phyloP scores from a whole-genome alignment of 441 rosid species.

The Geranium incanum region DNA sequence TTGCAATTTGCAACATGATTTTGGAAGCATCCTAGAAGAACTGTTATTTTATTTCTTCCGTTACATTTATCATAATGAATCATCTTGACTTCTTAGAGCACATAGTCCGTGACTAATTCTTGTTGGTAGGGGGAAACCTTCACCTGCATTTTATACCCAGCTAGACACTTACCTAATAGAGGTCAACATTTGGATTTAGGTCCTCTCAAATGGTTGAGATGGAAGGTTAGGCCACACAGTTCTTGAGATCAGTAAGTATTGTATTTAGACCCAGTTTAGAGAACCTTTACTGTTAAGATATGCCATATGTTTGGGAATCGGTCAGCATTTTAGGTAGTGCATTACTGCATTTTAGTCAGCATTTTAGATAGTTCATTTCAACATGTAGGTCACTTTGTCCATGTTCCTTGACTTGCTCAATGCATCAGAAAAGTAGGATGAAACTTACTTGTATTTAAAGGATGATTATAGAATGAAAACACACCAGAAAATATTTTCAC shows the following conservation, averaged over 20 bases:
- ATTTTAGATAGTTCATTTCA: too few species aligned
- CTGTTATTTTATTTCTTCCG: background rate
- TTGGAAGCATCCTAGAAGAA: background rate
- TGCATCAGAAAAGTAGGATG: too few species aligned
- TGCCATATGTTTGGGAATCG: too few species aligned
- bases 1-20: background rate
- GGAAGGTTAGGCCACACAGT: background rate
- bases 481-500: too few species aligned
- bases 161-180: background rate
- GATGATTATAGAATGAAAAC: too few species aligned
- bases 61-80: background rate
- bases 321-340: too few species aligned
- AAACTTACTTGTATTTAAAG: too few species aligned
- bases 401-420: too few species aligned
- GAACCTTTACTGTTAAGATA: background rate
- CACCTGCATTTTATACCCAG: background rate
- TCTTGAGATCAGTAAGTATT: background rate
- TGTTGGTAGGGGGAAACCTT: background rate
- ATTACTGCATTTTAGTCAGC: too few species aligned
- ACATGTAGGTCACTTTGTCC: too few species aligned
- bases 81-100: background rate
- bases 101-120: background rate
- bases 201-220: background rate
- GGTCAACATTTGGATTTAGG: background rate
- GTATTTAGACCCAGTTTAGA: background rate